Base-by-base conservation (phyloP, 345 rosid species). In the Lagerstroemia speciosa region DNA sequence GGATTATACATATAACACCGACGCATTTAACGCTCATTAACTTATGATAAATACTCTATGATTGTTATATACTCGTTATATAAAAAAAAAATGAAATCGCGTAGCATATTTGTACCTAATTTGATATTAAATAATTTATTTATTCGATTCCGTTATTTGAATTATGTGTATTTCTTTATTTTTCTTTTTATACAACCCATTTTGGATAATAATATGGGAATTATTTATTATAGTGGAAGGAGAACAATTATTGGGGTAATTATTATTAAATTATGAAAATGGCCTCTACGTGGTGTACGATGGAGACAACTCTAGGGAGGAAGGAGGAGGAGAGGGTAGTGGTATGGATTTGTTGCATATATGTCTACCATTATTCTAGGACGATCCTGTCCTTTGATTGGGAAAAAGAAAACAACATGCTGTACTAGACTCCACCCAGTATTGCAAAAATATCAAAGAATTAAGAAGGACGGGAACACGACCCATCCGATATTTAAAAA, bases 191-290 rank as follows among this genome's bases (percentile, higher is more conserved):
- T n/a, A n/a, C n/a, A n/a, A n/a, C n/a, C n/a, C n/a, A n/a, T n/a
- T n/a, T n/a, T 5, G 38, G 38, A 36, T 36, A 36, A 1, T 36
- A 36, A 36, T 36, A 15, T 10, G 19, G 24, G 24, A 20, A 48
- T 19, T 48, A 48, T 48, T 48, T 3, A 48, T 48, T 19, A 10
- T 3, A 6, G 61, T n/a, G 24, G 61, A 55, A 55, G 24, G 61
- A 24, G 61, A 55, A 26, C 26, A 55, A 55, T 55, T n/a, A 55
- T 55, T 55, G 61, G 61, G 24, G 61, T 55, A 55, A 55, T 55
- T 55, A 55, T 55, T 55, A 55, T 55, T 53, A 53, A 55, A 55
- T 55, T 55, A 55, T 55, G 61, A 26, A 26, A 2, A 26, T 55
- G 26, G 61, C 3, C 61, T 24, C 31, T 55, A 55, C 31, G 30